Percentiles rank a stretch among this genome's conserved stretches.
Conservation (phyloP, 2,329 filamentous ascomycete species). For the Ophiostoma himal-ulmi region DNA sequence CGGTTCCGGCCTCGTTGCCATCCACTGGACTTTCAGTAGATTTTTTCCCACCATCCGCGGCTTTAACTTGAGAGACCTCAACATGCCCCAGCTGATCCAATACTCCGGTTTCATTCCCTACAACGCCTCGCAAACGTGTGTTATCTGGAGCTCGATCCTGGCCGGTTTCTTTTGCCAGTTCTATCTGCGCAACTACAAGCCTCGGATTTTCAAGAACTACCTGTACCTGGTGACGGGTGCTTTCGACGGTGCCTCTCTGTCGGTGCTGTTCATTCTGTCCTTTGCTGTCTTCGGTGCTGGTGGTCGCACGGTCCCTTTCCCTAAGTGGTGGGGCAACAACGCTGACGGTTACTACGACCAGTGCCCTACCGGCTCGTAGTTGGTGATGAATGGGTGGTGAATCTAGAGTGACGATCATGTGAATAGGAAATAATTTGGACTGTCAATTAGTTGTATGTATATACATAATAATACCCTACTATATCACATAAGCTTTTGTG, state of each 20-base stretch:
- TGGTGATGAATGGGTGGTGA: neutral
- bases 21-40: constrained; percentile 43
- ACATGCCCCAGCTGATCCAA: constrained; percentile 50
- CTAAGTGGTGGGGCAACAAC: constrained; percentile 52
- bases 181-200: constrained; percentile 48
- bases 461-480: neutral
- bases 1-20: constrained; percentile 40
- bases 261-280: constrained; percentile 47
- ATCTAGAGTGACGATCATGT: neutral
- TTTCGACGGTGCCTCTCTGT: constrained; percentile 46
- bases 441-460: neutral
- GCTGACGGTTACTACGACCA: constrained; percentile 43
- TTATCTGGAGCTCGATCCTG: constrained; percentile 43
- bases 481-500: neutral
- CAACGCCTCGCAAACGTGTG: constrained; percentile 51
- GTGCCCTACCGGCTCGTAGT: constrained; percentile 34
- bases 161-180: constrained; percentile 45
- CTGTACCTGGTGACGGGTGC: constrained; percentile 49
- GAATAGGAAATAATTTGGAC: neutral
- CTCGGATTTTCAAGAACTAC: constrained; percentile 49
- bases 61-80: constrained; percentile 41
- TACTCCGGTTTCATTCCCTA: constrained; percentile 51
- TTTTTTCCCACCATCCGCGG: constrained; percentile 43
- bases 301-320: constrained; percentile 38
- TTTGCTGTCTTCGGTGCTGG: constrained; percentile 53